Conservation (phyloP, 202 grass and related monocot genomes). For the Setaria viridis region DNA sequence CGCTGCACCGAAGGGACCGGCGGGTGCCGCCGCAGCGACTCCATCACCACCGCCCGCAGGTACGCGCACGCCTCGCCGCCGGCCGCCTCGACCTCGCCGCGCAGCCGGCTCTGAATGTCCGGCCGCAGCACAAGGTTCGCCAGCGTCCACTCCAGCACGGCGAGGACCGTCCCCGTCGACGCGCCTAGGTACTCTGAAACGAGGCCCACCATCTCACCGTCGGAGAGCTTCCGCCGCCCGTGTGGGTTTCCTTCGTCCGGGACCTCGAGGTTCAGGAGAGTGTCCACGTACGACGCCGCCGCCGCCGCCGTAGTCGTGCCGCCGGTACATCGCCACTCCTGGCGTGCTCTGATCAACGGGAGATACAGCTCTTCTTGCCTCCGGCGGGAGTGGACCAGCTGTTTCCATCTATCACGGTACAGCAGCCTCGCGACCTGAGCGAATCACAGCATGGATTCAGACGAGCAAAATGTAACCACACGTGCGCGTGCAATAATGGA, state of each 20-base stretch:
- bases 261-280: conserved; percentile 30
- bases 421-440: conserved; percentile 23
- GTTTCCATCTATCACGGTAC: conserved; percentile 13
- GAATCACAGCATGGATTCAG: background rate
- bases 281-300: conserved; percentile 34
- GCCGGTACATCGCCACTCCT: background rate
- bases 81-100: conserved; percentile 17
- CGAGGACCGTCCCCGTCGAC: conserved; percentile 21
- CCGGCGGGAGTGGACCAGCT: conserved; percentile 12
- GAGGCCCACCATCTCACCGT: conserved; percentile 37
- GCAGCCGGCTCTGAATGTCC: conserved; percentile 18
- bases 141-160: conserved; percentile 33
- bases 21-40: conserved; percentile 18
- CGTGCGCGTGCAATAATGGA: background rate
- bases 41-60: conserved; percentile 43
- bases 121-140: conserved; percentile 12
- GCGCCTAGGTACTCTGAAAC: conserved; percentile 41
- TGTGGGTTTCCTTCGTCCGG: conserved; percentile 3
- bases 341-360: conserved; percentile 21
- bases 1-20: conserved; percentile 23
- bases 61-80: conserved; percentile 17
- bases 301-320: background rate
- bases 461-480: background rate
- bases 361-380: conserved; percentile 35
- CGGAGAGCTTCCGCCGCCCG: conserved; percentile 7